These are phyloP conservation scores for Parascedosporium putredinis DNA, from an alignment of 2,329 filamentous ascomycete genomes.

Conservation along the genomic window DNA sequence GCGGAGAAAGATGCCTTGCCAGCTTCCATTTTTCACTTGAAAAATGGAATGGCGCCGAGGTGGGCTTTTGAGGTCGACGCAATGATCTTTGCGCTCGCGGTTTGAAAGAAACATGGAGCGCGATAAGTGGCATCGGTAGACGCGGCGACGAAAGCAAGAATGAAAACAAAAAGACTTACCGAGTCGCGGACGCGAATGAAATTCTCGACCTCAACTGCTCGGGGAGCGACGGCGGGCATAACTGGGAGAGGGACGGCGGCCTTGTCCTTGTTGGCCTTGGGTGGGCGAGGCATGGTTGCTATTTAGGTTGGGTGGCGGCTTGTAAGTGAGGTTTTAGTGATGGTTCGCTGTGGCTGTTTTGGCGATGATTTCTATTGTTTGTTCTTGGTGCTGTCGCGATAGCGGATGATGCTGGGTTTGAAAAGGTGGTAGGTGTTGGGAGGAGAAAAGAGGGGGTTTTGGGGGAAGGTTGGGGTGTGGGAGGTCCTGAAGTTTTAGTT, in stretches of 20 bases:
- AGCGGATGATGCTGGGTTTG: slow-evolving; percentile 1
- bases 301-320: too few species aligned
- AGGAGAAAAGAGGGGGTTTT: not conserved
- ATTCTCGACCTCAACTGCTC: slow-evolving; percentile 57
- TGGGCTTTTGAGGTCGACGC: too few species aligned
- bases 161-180: slow-evolving; percentile 45
- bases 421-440: not conserved
- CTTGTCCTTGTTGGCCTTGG: slow-evolving; percentile 30
- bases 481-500: slow-evolving; percentile 11
- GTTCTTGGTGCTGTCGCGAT: slow-evolving; percentile 5
- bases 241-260: slow-evolving; percentile 30
- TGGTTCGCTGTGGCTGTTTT: slow-evolving; percentile 2
- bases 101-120: too few species aligned
- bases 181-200: slow-evolving; percentile 73
- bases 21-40: too few species aligned
- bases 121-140: too few species aligned
- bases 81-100: too few species aligned
- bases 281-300: slow-evolving; percentile 35
- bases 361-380: not conserved
- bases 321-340: slow-evolving; percentile 6
- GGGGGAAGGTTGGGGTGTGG: slow-evolving; percentile 1
- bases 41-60: too few species aligned
- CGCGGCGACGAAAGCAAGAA: slow-evolving; percentile 3
- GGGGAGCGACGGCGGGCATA: slow-evolving; percentile 8
- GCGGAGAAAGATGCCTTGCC: too few species aligned